Percentiles rank a stretch among this genome's conserved stretches.
Conservation (phyloP, 441 rosid species). For the Mallotus repandus region DNA sequence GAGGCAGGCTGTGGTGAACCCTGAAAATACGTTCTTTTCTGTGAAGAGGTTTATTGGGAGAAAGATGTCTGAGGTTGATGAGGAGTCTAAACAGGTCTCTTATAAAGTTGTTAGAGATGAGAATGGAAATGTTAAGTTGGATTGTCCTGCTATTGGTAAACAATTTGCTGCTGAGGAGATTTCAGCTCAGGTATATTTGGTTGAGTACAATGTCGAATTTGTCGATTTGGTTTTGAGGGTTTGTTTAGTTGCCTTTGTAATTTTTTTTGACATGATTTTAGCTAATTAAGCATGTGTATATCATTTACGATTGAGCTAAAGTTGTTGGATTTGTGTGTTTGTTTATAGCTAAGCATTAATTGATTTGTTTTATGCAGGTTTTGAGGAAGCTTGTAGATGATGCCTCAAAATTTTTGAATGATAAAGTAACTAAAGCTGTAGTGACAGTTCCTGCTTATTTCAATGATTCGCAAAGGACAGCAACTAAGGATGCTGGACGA, state of each 20-base stretch:
- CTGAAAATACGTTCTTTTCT: constrained; percentile 87
- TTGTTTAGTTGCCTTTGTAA: background rate
- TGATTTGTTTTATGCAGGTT: constrained; percentile 40
- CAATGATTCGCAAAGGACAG: constrained; percentile 95
- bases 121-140: constrained; percentile 86
- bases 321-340: background rate
- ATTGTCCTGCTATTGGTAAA: constrained; percentile 85
- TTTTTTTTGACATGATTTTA: background rate
- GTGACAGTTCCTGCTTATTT: constrained; percentile 97
- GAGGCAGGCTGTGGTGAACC: constrained; percentile 91
- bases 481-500: constrained; percentile 97
- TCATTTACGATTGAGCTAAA: background rate
- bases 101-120: constrained; percentile 86
- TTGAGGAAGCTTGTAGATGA: constrained; percentile 97
- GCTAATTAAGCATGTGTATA: too few relatives aligned
- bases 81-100: constrained; percentile 89
- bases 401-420: constrained; percentile 93
- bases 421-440: constrained; percentile 90
- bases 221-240: background rate
- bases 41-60: constrained; percentile 99
- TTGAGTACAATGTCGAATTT: background rate
- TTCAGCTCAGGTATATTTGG: constrained; percentile 75
- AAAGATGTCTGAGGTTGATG: constrained; percentile 90
- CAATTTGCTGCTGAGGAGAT: constrained; percentile 92
- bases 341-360: background rate